Conservation (phyloP, 1,284 basidiomycete genomes). For the Gomphus bonarii region DNA sequence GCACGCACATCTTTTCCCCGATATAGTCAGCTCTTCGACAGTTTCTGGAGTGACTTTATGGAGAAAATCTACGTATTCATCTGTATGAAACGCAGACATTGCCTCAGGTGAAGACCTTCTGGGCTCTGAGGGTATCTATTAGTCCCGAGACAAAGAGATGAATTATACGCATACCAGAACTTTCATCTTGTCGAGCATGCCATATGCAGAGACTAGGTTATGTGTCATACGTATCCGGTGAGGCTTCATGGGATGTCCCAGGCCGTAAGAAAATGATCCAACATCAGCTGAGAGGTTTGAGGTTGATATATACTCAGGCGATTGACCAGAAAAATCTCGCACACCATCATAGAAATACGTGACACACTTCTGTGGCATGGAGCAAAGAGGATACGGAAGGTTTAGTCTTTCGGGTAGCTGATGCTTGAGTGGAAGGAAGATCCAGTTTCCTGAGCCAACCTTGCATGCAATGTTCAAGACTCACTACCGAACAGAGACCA, state of each 20-base stretch:
- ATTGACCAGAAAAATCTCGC: background rate
- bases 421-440: no score
- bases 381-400: background rate
- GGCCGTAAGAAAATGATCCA: conserved; percentile 78
- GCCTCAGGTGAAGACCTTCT: conserved; percentile 71
- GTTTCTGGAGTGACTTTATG: conserved; percentile 84
- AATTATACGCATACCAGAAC: conserved; percentile 52
- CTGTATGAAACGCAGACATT: conserved; percentile 93
- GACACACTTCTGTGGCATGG: conserved; percentile 11
- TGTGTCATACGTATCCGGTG: conserved; percentile 90
- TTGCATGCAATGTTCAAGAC: no score
- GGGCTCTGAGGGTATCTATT: conserved; percentile 45
- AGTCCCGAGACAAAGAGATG: background rate
- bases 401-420: no score
- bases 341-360: conserved; percentile 14
- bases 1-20: conserved; percentile 69
- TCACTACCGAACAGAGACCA: no score
- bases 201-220: conserved; percentile 85
- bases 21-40: conserved; percentile 71
- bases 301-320: background rate
- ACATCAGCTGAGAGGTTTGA: conserved; percentile 47
- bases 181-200: conserved; percentile 86
- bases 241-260: conserved; percentile 92
- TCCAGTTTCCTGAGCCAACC: no score
- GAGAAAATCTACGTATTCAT: conserved; percentile 94